These are phyloP conservation scores for Pezicula neosporulosa DNA, from an alignment of 2,329 filamentous ascomycete species.

Conservation along the genomic window DNA sequence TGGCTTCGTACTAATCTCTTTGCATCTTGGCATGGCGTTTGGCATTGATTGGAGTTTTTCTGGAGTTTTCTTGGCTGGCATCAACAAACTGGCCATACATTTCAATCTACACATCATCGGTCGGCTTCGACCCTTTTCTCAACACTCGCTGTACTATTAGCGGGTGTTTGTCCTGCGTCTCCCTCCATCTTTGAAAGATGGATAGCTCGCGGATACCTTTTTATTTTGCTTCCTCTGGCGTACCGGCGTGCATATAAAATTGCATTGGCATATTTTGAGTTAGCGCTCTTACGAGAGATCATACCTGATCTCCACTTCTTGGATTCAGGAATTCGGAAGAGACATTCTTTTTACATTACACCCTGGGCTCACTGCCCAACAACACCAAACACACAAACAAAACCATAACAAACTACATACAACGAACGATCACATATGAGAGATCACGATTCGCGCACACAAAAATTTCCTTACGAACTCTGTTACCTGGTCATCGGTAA, in stretches of 20 bases:
- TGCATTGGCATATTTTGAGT: conserved; percentile 24
- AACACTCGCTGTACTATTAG: conserved; percentile 2
- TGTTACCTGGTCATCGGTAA: background rate
- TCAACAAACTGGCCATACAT: background rate
- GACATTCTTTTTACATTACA: conserved; percentile 17
- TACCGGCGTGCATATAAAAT: conserved; percentile 21
- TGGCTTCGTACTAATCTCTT: conserved; percentile 57
- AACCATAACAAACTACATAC: background rate
- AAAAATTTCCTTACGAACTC: background rate
- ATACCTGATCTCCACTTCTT: conserved; percentile 17
- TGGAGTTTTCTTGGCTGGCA: conserved; percentile 7
- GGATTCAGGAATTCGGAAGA: conserved; percentile 27
- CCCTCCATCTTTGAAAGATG: conserved; percentile 17
- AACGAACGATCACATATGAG: background rate
- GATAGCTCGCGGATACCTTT: conserved; percentile 4
- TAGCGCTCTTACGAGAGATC: conserved; percentile 8
- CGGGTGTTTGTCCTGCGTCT: background rate
- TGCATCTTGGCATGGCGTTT: conserved; percentile 18
- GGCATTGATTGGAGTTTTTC: conserved; percentile 21
- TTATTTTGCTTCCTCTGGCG: conserved; percentile 15
- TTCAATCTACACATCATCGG: background rate
- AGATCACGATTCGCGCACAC: background rate
- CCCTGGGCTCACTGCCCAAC: background rate
- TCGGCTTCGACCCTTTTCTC: conserved; percentile 1
- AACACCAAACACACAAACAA: background rate